phyloP scores from a whole-genome alignment of 768 basidiomycete species.

The Serendipita sp. region DNA sequence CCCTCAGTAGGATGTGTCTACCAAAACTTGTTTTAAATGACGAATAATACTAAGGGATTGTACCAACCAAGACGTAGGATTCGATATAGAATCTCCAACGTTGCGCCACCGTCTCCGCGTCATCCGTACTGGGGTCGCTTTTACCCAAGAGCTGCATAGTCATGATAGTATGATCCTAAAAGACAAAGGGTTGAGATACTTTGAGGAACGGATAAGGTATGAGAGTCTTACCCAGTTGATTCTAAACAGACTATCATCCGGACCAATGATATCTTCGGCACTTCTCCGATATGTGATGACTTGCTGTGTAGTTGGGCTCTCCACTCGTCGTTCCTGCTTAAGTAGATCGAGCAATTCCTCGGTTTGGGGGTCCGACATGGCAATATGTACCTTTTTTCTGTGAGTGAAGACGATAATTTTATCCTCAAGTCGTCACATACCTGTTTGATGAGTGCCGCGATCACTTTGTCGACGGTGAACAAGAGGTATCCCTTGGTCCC shows the following conservation, averaged over 20 bases:
- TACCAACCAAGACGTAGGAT: conserved; percentile 48
- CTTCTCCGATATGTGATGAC: conserved; percentile 47
- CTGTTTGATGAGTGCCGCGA: conserved; percentile 82
- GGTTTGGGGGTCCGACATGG: conserved; percentile 35
- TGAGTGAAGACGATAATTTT: neutral
- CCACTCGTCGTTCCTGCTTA: neutral
- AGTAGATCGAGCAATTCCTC: neutral
- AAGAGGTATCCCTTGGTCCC: conserved; percentile 79
- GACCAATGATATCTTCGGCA: conserved; percentile 52
- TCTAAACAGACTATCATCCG: conserved; percentile 64
- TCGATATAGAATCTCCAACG: conserved; percentile 71
- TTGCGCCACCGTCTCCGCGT: conserved; percentile 57
- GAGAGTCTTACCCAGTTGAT: conserved; percentile 51
- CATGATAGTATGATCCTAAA: conserved; percentile 18
- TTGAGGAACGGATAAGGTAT: neutral
- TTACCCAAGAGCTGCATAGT: conserved; percentile 65
- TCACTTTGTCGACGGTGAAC: conserved; percentile 88
- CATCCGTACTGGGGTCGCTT: conserved; percentile 55
- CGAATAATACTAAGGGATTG: neutral
- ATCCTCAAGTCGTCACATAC: conserved; percentile 24
- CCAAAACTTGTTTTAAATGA: neutral
- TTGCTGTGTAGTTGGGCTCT: conserved; percentile 30
- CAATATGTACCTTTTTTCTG: conserved; percentile 36
- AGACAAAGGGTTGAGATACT: neutral
- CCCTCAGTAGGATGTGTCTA: conserved; percentile 44